phyloP scores from a whole-genome alignment of 148 eudicot species.

The Fagopyrum tataricum region DNA sequence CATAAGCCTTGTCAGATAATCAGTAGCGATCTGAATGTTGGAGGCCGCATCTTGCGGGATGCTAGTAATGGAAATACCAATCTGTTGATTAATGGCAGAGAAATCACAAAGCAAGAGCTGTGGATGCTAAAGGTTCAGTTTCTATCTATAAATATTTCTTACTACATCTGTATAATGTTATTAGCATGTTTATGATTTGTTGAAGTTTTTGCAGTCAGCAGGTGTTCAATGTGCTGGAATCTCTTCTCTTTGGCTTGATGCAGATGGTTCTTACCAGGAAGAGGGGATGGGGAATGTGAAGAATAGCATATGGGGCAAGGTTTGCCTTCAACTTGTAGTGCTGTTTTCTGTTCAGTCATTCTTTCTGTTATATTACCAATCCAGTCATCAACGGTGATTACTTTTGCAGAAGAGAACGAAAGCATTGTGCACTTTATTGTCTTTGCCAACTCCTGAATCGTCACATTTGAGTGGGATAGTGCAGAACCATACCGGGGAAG shows the following conservation, averaged over 20 bases:
- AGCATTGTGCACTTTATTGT: slow-evolving; percentile 78
- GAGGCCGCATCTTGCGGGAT: slow-evolving; percentile 30
- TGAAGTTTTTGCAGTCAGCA: slow-evolving; percentile 43
- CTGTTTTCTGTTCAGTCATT: not conserved
- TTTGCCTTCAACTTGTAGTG: slow-evolving; percentile 17
- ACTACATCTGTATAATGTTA: not conserved
- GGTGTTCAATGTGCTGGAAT: slow-evolving; percentile 56
- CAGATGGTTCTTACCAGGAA: slow-evolving; percentile 50
- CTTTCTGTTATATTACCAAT: not conserved
- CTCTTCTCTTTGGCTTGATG: slow-evolving; percentile 53
- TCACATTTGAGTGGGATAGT: slow-evolving; percentile 31
- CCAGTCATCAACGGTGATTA: not conserved
- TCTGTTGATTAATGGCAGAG: slow-evolving; percentile 46
- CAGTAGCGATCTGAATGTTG: slow-evolving; percentile 41
- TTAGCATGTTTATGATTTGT: not conserved
- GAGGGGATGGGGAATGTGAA: slow-evolving; percentile 55
- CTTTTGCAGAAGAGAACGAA: slow-evolving; percentile 78
- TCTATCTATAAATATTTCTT: not conserved
- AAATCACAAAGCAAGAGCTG: slow-evolving; percentile 53
- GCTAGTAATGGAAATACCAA: slow-evolving; percentile 74
- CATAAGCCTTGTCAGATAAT: slow-evolving; percentile 75
- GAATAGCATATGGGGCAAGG: slow-evolving; percentile 62
- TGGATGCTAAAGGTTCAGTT: slow-evolving; percentile 52
- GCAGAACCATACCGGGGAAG: slow-evolving; percentile 62
- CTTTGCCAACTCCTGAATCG: slow-evolving; percentile 83